Evolutionary conservation across 495 filamentous ascomycete species (phyloP).

Genomic region (Schizothecium vesticola): DNA sequence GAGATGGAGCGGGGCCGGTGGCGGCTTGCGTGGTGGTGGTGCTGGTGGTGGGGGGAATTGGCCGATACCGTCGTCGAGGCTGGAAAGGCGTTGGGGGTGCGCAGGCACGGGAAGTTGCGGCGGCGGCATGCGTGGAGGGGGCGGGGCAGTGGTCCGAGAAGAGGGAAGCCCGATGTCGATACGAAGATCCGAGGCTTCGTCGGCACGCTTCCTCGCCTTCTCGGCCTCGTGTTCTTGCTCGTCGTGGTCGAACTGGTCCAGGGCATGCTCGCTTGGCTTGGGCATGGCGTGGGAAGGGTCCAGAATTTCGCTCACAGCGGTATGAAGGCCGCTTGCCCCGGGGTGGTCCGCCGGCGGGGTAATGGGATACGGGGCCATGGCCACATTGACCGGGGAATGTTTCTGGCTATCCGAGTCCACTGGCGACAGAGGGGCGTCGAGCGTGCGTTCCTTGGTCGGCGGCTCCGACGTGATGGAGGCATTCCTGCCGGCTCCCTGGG

Average conservation of each 20-base stretch:
- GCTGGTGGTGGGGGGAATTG: slow-evolving; percentile 44
- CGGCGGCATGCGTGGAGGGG: slow-evolving; percentile 41
- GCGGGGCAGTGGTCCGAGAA: slow-evolving; percentile 43
- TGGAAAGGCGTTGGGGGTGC: slow-evolving; percentile 38
- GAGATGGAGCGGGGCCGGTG: slow-evolving; percentile 79
- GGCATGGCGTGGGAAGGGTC: slow-evolving; percentile 51
- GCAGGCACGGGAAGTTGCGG: slow-evolving; percentile 33
- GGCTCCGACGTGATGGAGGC: slow-evolving; percentile 8
- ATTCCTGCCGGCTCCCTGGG: slow-evolving; percentile 6
- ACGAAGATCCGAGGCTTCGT: slow-evolving; percentile 36
- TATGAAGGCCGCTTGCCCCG: slow-evolving; percentile 19
- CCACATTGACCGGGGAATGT: slow-evolving; percentile 48
- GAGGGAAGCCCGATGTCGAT: slow-evolving; percentile 43
- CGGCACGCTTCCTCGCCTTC: slow-evolving; percentile 36
- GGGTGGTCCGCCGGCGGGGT: slow-evolving; percentile 46
- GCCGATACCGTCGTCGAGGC: slow-evolving; percentile 41
- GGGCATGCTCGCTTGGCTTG: slow-evolving; percentile 46
- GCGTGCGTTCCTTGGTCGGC: slow-evolving; percentile 26
- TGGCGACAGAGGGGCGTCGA: slow-evolving; percentile 39
- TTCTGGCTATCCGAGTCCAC: slow-evolving; percentile 40
- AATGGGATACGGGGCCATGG: slow-evolving; percentile 52
- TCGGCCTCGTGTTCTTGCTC: slow-evolving; percentile 41
- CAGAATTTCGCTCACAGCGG: slow-evolving; percentile 38
- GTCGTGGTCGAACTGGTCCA: slow-evolving; percentile 49
- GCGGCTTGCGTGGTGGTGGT: slow-evolving; percentile 66